A percentile compares a stretch with the other conserved stretches of the same genome.
phyloP scores from a whole-genome alignment of 352 stramenopile genomes.

The Aphanomyces euteiches region DNA sequence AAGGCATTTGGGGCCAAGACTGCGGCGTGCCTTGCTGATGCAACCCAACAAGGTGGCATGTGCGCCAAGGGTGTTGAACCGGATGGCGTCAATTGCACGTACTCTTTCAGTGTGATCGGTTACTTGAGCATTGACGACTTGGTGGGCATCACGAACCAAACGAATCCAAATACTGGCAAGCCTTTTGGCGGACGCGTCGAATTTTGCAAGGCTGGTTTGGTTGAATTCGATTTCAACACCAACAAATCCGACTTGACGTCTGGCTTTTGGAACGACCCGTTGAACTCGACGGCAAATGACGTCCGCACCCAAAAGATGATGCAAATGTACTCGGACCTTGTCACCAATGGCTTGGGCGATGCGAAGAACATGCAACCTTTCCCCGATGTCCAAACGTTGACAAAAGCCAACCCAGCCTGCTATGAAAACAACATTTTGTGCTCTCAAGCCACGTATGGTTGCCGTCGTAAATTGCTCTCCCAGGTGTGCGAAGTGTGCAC shows the following conservation, averaged over 20 bases:
- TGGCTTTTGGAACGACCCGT: constrained; percentile 59
- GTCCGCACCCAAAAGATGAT: constrained; percentile 45
- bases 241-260: constrained; percentile 42
- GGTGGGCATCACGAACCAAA: constrained; percentile 65
- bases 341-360: constrained; percentile 35
- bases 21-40: constrained; percentile 38
- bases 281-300: constrained; percentile 45
- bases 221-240: constrained; percentile 54
- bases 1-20: constrained; percentile 39
- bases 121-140: constrained; percentile 70
- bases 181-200: constrained; percentile 60
- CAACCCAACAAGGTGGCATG: constrained; percentile 40
- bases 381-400: constrained; percentile 42
- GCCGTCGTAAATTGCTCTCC: constrained; percentile 48
- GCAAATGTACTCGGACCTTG: constrained; percentile 41
- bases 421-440: constrained; percentile 57
- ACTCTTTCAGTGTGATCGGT: constrained; percentile 65
- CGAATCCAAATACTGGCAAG: constrained; percentile 35
- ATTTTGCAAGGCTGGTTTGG: constrained; percentile 52
- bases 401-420: constrained; percentile 48
- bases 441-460: constrained; percentile 45
- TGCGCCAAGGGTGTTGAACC: constrained; percentile 48
- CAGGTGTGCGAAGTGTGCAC: constrained; percentile 62
- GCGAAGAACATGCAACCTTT: constrained; percentile 47
- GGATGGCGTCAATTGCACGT: constrained; percentile 61